Percentiles rank a stretch among this genome's conserved stretches.
Evolutionary conservation across 2,329 filamentous ascomycete species (phyloP).

Genomic region (Cercospora sp.): DNA sequence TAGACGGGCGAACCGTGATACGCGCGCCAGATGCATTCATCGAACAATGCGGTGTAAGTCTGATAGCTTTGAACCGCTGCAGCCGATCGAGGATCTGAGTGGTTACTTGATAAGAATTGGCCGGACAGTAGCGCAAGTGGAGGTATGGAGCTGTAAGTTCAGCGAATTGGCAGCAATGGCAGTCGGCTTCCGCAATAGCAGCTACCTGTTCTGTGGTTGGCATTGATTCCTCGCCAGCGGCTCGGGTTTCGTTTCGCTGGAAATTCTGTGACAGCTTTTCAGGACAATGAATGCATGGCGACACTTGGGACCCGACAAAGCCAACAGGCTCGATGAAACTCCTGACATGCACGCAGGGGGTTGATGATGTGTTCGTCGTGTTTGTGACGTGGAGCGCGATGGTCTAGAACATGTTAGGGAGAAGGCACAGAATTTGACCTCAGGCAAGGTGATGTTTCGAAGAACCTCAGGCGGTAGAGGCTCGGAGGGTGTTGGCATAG

Average conservation of each 20-base stretch:
- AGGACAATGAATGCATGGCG: background rate
- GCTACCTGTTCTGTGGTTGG: background rate
- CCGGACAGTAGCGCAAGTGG: background rate
- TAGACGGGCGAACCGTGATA: background rate
- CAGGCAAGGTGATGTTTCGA: background rate
- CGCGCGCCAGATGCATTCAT: background rate
- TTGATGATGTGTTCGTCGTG: background rate
- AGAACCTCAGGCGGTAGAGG: background rate
- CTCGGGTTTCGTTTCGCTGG: background rate
- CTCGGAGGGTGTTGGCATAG: background rate
- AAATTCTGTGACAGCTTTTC: background rate
- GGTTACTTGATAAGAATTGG: background rate
- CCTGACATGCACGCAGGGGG: background rate
- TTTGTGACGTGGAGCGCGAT: background rate
- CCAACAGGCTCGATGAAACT: background rate
- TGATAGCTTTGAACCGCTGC: background rate
- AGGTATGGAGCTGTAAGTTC: background rate
- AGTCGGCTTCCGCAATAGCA: background rate
- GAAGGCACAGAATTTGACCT: background rate
- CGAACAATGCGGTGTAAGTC: background rate
- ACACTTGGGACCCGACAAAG: background rate
- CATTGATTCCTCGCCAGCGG: background rate
- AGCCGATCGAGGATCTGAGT: background rate
- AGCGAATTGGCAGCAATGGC: slow-evolving; percentile 1
- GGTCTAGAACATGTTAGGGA: background rate